Conservation (phyloP, 495 filamentous ascomycete genomes). For the Penicillium antarcticum region DNA sequence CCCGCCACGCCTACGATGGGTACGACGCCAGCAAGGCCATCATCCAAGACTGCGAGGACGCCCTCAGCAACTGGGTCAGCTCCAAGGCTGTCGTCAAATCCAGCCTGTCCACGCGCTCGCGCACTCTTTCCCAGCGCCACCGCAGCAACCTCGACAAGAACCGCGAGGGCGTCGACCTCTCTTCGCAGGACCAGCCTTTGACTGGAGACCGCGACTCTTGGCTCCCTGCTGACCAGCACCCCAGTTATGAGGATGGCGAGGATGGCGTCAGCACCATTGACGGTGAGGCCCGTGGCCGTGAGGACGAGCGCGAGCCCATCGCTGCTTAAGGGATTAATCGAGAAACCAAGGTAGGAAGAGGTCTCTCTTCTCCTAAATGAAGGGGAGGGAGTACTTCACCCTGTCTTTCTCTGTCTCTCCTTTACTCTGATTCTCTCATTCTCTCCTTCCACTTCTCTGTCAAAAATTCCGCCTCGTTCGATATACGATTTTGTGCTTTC, state of each 20-base stretch:
- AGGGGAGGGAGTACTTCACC: not conserved
- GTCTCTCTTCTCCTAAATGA: not conserved
- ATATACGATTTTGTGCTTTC: not conserved
- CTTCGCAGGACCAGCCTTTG: slow-evolving; percentile 78
- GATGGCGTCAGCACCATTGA: slow-evolving; percentile 53
- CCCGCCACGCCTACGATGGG: slow-evolving; percentile 91
- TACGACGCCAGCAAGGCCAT: slow-evolving; percentile 98
- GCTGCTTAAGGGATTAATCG: slow-evolving; percentile 16
- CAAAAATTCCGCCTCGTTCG: not conserved
- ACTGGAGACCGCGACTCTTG: slow-evolving; percentile 80
- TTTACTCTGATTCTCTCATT: no score
- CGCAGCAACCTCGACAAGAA: slow-evolving; percentile 57
- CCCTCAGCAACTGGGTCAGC: slow-evolving; percentile 93
- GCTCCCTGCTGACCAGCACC: slow-evolving; percentile 80
- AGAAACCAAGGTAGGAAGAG: slow-evolving; percentile 2
- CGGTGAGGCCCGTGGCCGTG: slow-evolving; percentile 55
- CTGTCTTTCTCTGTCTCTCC: slow-evolving; percentile 7
- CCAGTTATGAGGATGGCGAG: slow-evolving; percentile 57
- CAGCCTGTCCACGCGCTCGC: slow-evolving; percentile 78
- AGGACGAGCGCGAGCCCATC: slow-evolving; percentile 53
- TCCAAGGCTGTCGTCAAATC: slow-evolving; percentile 84
- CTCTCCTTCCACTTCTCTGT: slow-evolving; percentile 1
- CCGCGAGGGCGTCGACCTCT: slow-evolving; percentile 71
- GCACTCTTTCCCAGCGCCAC: slow-evolving; percentile 81
- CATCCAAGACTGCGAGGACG: slow-evolving; percentile 98